Base-by-base conservation (phyloP, 108 stramenopile species). In the Cyclotella cryptica region DNA sequence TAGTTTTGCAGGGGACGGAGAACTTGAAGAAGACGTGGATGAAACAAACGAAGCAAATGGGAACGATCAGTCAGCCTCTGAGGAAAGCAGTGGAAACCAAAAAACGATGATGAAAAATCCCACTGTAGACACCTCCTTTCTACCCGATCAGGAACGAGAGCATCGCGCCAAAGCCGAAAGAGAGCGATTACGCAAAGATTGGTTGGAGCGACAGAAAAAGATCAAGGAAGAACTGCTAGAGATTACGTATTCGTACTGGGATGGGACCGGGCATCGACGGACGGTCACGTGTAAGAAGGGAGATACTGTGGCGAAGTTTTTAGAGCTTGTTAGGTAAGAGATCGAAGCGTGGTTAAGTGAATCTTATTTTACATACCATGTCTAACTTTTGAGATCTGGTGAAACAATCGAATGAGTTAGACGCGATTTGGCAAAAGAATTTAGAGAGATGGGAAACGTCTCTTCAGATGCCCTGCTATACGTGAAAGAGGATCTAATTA, bases 401-500 rank as follows among this genome's bases (percentile, higher is more conserved):
- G n/a, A n/a, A n/a, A n/a, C n/a, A n/a, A n/a, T n/a, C n/a, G n/a
- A 27, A 26, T 58, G 3, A 27, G 17, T 24, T 14, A 52, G 60
- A 61, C 59, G 78, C 26, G 90, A 95, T 69, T 69, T 98, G 61
- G 74, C 81, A 10, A 74, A 80, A 60, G 96, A 97, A 45, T 98
- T 98, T 70, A 70, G 84, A 14, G 96, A 97, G 64, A 81, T 99
- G 83, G 62, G 78, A 0, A 86, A 87, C 55, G 83, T 87, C 0
- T 84, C 89, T 13, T 49, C 90, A 18, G 99, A 98, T 71, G 95
- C 88, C 10, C 78, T 99, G 2, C 65, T 99, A 24, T 99, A 98
- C 83, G 96, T 99, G 80, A 99, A 99, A 88, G 99, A 99, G 78
- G 99, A 99, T 86, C 85, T 99, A 28, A 98, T 99, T 19, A 85